Conservation (phyloP, 1,139 yeast species). For the Candida sanyaensis region DNA sequence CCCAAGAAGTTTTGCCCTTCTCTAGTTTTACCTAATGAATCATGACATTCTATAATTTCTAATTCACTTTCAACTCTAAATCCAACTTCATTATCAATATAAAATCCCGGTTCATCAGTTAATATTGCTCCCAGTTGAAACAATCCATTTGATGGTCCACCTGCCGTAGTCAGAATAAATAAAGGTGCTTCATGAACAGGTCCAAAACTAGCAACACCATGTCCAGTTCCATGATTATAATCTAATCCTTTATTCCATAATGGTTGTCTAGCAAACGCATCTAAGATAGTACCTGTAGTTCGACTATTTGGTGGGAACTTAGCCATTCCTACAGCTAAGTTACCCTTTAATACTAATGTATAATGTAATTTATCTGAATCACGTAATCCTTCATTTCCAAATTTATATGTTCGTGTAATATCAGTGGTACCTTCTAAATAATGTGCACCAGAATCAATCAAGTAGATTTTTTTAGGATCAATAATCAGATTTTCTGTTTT, state of each 20-base stretch:
- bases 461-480: constrained; percentile 43
- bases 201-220: constrained; percentile 60
- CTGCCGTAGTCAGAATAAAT: constrained; percentile 41
- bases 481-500: constrained; percentile 38
- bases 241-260: constrained; percentile 55
- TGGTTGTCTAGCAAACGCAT: constrained; percentile 52
- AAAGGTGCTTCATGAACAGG: constrained; percentile 60
- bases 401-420: constrained; percentile 54
- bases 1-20: constrained; percentile 37
- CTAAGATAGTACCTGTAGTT: constrained; percentile 48
- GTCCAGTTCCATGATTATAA: constrained; percentile 62
- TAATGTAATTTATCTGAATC: constrained; percentile 40
- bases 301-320: constrained; percentile 43
- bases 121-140: constrained; percentile 51
- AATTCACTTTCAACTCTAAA: constrained; percentile 57
- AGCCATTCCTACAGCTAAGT: constrained; percentile 55
- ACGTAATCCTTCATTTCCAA: constrained; percentile 28
- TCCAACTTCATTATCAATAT: constrained; percentile 53
- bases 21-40: constrained; percentile 35
- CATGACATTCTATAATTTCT: constrained; percentile 39
- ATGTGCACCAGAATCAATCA: constrained; percentile 58
- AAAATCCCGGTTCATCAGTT: constrained; percentile 61
- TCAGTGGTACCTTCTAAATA: constrained; percentile 63
- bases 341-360: constrained; percentile 57
- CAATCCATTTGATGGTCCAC: constrained; percentile 32